Conservation (phyloP, 306 rosid species). For the Cajanus cajan region DNA sequence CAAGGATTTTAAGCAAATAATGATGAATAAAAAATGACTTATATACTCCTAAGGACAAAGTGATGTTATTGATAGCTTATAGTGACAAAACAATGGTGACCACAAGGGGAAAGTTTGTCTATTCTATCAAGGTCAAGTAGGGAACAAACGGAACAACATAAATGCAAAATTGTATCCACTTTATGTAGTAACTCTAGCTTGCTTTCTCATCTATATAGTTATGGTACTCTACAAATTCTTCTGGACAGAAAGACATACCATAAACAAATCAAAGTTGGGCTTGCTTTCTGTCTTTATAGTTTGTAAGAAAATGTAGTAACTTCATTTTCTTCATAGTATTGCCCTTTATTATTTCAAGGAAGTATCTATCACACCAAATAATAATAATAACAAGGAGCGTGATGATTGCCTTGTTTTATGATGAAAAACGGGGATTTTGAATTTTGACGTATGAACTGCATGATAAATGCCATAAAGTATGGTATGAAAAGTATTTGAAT, state of each 20-base stretch:
- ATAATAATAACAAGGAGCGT: background rate
- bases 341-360: background rate
- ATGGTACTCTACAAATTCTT: constrained; percentile 21
- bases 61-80: constrained; percentile 42
- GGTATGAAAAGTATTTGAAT: background rate
- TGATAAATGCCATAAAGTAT: constrained; percentile 27
- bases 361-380: constrained; percentile 7
- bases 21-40: constrained; percentile 19
- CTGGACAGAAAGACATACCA: constrained; percentile 2
- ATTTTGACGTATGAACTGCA: background rate
- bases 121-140: constrained; percentile 51
- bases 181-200: constrained; percentile 23
- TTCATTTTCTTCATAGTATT: background rate
- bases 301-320: background rate
- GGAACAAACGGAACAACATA: constrained; percentile 57
- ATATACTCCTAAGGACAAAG: constrained; percentile 33
- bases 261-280: background rate
- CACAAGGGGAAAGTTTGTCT: constrained; percentile 48
- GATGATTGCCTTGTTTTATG: constrained; percentile 27
- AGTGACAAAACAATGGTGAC: constrained; percentile 53
- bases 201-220: constrained; percentile 30
- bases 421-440: background rate
- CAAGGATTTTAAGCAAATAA: constrained; percentile 1
- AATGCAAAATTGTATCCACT: constrained; percentile 39
- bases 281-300: constrained; percentile 13